Percentiles rank a stretch among this genome's conserved stretches.
Evolutionary conservation across 2,329 filamentous ascomycete species (phyloP).

Genomic region (Aspergillus fischeri): DNA sequence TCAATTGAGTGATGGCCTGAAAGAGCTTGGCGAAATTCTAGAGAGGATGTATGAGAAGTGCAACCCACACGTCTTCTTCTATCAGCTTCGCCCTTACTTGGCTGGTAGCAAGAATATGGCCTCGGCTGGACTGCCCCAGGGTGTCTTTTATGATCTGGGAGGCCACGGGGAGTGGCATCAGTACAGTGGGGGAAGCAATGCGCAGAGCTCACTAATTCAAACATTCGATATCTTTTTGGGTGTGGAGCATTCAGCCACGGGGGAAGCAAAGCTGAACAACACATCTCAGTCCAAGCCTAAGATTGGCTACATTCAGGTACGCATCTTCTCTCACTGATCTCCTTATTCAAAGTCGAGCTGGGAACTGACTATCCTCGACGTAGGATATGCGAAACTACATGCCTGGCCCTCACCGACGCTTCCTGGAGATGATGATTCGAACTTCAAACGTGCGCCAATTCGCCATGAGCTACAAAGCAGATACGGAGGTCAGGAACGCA

Average conservation of each 20-base stretch:
- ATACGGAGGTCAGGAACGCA: slow-evolving; percentile 15
- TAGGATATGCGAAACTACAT: slow-evolving; percentile 48
- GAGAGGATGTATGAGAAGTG: slow-evolving; percentile 47
- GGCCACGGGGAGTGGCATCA: slow-evolving; percentile 40
- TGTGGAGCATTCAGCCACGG: slow-evolving; percentile 36
- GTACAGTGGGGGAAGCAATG: slow-evolving; percentile 48
- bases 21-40: slow-evolving; percentile 36
- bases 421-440: slow-evolving; percentile 40
- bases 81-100: slow-evolving; percentile 43
- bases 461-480: slow-evolving; percentile 20
- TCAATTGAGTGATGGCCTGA: slow-evolving; percentile 33
- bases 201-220: slow-evolving; percentile 47
- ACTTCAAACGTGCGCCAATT: slow-evolving; percentile 42
- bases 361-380: background rate
- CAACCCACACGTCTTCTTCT: slow-evolving; percentile 44
- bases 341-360: slow-evolving; percentile 6
- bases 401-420: slow-evolving; percentile 45
- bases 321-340: slow-evolving; percentile 8
- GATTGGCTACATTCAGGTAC: slow-evolving; percentile 16
- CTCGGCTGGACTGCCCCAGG: slow-evolving; percentile 41
- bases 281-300: background rate
- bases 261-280: background rate
- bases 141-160: slow-evolving; percentile 47
- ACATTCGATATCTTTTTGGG: slow-evolving; percentile 47
- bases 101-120: slow-evolving; percentile 48